Evolutionary conservation across 176 grass and related monocot species (phyloP).

Genomic region (Musa itinerans): DNA sequence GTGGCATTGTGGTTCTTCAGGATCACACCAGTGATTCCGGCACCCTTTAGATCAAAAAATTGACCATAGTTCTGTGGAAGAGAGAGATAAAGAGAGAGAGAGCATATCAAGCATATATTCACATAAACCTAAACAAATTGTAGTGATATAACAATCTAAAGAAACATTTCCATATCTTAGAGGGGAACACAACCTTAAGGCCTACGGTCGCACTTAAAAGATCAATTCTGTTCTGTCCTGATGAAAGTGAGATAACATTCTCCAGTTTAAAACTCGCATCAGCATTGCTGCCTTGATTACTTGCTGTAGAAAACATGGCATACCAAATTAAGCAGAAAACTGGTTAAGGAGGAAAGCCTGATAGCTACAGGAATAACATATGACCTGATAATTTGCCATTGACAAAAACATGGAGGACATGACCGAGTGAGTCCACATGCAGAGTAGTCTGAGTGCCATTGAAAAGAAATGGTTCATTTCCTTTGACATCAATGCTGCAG

Average conservation of each 20-base stretch:
- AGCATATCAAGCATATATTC: not conserved
- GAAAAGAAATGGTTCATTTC: slow-evolving; percentile 58
- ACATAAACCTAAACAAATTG: not conserved
- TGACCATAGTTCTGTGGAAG: slow-evolving; percentile 73
- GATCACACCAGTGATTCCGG: slow-evolving; percentile 83
- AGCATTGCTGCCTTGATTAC: slow-evolving; percentile 36
- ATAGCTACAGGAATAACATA: not conserved
- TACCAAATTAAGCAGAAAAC: slow-evolving; percentile 17
- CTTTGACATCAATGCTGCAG: slow-evolving; percentile 48
- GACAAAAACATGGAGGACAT: slow-evolving; percentile 75
- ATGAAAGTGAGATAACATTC: slow-evolving; percentile 43
- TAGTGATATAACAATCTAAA: no score
- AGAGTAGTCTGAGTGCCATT: slow-evolving; percentile 68
- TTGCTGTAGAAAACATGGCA: slow-evolving; percentile 44
- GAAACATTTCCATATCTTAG: not conserved
- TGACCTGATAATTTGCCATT: slow-evolving; percentile 75
- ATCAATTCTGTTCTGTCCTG: slow-evolving; percentile 87
- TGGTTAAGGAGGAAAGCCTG: not conserved
- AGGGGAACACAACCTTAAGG: slow-evolving; percentile 47
- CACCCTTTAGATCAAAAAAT: slow-evolving; percentile 82
- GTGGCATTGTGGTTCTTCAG: slow-evolving; percentile 47
- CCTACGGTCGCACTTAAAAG: slow-evolving; percentile 93
- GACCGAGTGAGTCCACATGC: slow-evolving; percentile 71
- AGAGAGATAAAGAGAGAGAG: not conserved
- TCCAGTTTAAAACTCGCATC: slow-evolving; percentile 42